These are phyloP conservation scores for Hemileccinum rubropunctum DNA, from an alignment of 768 basidiomycete species.

Conservation along the genomic window DNA sequence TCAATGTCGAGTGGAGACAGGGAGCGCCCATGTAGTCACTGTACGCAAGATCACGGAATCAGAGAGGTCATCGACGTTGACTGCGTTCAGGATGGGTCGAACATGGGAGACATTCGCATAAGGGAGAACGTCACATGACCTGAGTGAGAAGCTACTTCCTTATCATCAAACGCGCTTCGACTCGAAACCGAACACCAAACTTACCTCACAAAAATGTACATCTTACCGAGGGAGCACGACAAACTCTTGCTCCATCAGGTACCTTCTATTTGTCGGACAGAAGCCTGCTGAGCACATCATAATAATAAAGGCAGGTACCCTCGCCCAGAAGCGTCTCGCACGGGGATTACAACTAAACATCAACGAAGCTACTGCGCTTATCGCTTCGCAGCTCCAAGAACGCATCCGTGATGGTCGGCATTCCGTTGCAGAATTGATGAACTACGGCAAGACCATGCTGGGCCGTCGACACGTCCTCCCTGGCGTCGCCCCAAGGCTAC, in stretches of 20 bases:
- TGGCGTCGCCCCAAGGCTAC: slow-evolving; percentile 68
- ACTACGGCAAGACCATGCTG: slow-evolving; percentile 83
- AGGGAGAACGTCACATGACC: slow-evolving; percentile 8
- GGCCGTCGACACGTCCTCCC: slow-evolving; percentile 89
- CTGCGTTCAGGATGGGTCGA: not conserved
- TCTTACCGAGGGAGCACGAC: slow-evolving; percentile 72
- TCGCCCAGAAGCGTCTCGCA: slow-evolving; percentile 93
- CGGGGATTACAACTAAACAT: slow-evolving; percentile 87
- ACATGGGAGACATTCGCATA: not conserved
- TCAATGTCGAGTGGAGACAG: slow-evolving; percentile 12
- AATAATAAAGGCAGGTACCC: slow-evolving; percentile 63
- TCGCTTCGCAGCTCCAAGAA: slow-evolving; percentile 91
- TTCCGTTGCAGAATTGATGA: slow-evolving; percentile 90
- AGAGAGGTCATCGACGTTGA: too few relatives aligned
- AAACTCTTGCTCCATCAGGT: slow-evolving; percentile 76
- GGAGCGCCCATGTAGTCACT: not conserved
- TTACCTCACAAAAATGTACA: slow-evolving; percentile 47
- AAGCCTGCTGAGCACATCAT: not conserved
- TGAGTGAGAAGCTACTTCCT: too few relatives aligned
- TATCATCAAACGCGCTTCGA: too few relatives aligned
- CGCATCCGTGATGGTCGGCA: slow-evolving; percentile 88
- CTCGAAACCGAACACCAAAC: not conserved
- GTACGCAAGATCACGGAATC: not conserved
- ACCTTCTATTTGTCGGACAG: slow-evolving; percentile 2
- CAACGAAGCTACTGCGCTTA: slow-evolving; percentile 85